Evolutionary conservation across 2,329 filamentous ascomycete species (phyloP), one percentile per base, ranked within the genome.

Genomic region (Thielaviopsis euricoi): DNA sequence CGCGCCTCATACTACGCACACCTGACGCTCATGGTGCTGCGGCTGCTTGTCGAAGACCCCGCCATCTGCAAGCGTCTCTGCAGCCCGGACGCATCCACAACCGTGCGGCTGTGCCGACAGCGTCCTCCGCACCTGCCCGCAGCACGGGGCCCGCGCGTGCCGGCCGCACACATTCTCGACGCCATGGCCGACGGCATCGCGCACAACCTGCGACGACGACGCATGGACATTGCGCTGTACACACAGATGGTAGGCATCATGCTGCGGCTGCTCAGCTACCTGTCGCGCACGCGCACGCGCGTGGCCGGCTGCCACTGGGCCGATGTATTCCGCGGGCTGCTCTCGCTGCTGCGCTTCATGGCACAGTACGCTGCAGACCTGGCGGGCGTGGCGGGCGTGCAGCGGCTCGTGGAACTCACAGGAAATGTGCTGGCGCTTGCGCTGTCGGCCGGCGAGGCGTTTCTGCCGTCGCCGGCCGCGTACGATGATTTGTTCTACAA

Each of bases 401-500:
- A 84, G 50, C 80, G 79, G 12, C 77, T 97, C 25, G 80, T 94
- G 17, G 83, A 86, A 64, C 79, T 84, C 37, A 79, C 95, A 1
- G 84, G 93, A 55, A 89, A 93, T 66, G 74, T 96, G 6, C 76
- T 96, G 46, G 88, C 88, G 1, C 78, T 96, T 46, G 87, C 88
- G 1, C 76, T 98, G 7, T 93, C 87, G 1, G 81, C 83, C 1
- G 93, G 93, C 6, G 93, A 97, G 68, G 83, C 86, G 2, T 97
- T 98, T 70, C 77, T 98, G 7, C 93, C 91, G 0, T 87, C 87
- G 29, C 84, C 89, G 0, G 80, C 86, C 19, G 84, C 88, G 1
- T 97, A 97, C 69, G 93, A 98, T 65, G 93, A 98, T 66, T 76
- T 98, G 0, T 97, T 98, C 72, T 98, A 98, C 79, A 98, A 98